Percentiles rank a stretch among this genome's conserved stretches.
phyloP scores from a whole-genome alignment of 78 protist species.

The Dictyostelium brefeldianum region DNA sequence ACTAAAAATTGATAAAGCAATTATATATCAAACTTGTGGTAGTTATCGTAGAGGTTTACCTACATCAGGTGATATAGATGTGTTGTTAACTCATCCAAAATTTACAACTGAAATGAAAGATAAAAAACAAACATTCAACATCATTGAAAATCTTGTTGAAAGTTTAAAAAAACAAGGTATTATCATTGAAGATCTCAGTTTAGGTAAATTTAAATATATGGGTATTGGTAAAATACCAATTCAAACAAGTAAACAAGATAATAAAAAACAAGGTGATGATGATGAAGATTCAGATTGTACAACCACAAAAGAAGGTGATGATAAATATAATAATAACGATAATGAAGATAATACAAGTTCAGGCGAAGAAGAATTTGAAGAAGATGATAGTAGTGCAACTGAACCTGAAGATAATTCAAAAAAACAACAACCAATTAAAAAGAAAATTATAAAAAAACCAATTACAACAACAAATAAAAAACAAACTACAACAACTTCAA shows the following conservation, averaged over 20 bases:
- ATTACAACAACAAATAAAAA: background rate
- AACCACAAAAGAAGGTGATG: background rate
- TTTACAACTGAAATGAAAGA: constrained; percentile 30
- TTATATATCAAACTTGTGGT: constrained; percentile 51
- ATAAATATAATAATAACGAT: background rate
- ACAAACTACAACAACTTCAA: background rate
- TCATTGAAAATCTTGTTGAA: constrained; percentile 42
- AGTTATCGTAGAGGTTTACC: constrained; percentile 82
- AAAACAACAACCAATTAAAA: background rate
- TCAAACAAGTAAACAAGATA: background rate
- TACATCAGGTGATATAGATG: constrained; percentile 79
- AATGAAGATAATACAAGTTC: background rate
- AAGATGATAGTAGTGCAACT: background rate
- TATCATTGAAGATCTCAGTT: constrained; percentile 53
- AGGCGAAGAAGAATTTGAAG: background rate
- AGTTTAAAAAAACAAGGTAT: constrained; percentile 20
- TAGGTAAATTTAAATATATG: constrained; percentile 72
- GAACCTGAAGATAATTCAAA: constrained; percentile 38
- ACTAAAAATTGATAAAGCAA: constrained; percentile 28
- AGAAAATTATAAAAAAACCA: background rate
- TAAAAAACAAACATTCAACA: constrained; percentile 58
- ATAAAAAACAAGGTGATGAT: background rate
- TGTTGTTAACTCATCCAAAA: constrained; percentile 72
- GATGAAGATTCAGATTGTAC: background rate
- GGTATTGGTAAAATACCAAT: constrained; percentile 26